phyloP scores from a whole-genome alignment of 371 early-diverging fungal genomes.

The Dinochytrium kinnereticum region DNA sequence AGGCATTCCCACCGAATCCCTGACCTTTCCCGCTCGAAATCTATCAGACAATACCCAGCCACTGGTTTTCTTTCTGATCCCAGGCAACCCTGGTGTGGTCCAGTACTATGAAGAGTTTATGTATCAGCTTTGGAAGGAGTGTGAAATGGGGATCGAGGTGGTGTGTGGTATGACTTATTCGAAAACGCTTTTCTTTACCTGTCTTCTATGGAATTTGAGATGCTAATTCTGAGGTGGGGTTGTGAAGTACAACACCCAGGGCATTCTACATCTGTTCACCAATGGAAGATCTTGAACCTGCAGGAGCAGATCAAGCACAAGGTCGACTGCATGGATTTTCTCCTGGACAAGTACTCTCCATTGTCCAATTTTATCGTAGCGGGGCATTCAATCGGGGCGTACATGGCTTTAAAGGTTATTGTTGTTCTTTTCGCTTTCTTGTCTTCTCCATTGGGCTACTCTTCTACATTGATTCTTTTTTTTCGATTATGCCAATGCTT shows the following conservation, averaged over 20 bases:
- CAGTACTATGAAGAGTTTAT: slow-evolving; percentile 72
- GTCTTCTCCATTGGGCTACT: too few species aligned
- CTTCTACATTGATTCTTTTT: too few species aligned
- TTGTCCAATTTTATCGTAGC: slow-evolving; percentile 56
- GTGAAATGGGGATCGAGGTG: slow-evolving; percentile 23
- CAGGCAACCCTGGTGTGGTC: slow-evolving; percentile 75
- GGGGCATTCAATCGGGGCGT: slow-evolving; percentile 74
- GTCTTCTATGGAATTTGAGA: not conserved
- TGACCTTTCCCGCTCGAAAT: slow-evolving; percentile 1
- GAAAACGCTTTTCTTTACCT: not conserved
- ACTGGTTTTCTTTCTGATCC: slow-evolving; percentile 53
- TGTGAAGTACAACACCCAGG: slow-evolving; percentile 35
- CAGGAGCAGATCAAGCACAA: slow-evolving; percentile 73
- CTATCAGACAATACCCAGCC: too few species aligned
- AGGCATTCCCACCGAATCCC: slow-evolving; percentile 2
- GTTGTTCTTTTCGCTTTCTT: too few species aligned
- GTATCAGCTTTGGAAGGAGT: slow-evolving; percentile 54
- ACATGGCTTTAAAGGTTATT: slow-evolving; percentile 47
- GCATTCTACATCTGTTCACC: slow-evolving; percentile 11
- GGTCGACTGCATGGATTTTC: slow-evolving; percentile 63
- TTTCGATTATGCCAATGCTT: too few species aligned
- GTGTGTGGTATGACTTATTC: slow-evolving; percentile 6
- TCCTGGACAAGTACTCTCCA: slow-evolving; percentile 41
- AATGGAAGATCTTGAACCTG: slow-evolving; percentile 29
- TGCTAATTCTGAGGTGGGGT: slow-evolving; percentile 7